phyloP scores from a whole-genome alignment of 1,139 yeast species.

The Arxiozyma telluris region DNA sequence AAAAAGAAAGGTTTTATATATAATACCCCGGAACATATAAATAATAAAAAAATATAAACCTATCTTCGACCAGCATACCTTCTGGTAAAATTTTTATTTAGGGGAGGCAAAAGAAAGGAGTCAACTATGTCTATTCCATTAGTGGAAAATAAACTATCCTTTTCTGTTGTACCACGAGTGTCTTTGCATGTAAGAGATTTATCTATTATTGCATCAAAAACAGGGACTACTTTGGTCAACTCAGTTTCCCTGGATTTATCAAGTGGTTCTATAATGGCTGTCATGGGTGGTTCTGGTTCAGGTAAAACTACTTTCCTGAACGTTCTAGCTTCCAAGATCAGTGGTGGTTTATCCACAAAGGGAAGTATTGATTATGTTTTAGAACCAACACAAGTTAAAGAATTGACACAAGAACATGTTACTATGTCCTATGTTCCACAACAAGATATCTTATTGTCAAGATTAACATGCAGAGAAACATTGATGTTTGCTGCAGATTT shows the following conservation, averaged over 20 bases:
- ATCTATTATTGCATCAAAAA: constrained; percentile 21
- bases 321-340: constrained; percentile 54
- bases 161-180: constrained; percentile 17
- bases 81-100: too few species aligned
- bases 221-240: constrained; percentile 15
- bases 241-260: constrained; percentile 22
- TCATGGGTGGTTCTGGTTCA: constrained; percentile 48
- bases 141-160: constrained; percentile 21
- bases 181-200: constrained; percentile 21
- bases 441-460: constrained; percentile 64
- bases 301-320: constrained; percentile 80
- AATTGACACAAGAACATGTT: constrained; percentile 8
- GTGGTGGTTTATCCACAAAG: constrained; percentile 34
- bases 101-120: too few species aligned
- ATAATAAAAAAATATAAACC: too few species aligned
- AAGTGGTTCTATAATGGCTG: constrained; percentile 27
- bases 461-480: constrained; percentile 64
- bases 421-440: constrained; percentile 62
- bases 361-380: constrained; percentile 29
- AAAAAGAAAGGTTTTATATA: too few species aligned
- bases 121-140: constrained; percentile 8
- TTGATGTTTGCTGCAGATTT: constrained; percentile 62
- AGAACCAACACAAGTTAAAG: constrained; percentile 8
- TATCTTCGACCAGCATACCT: too few species aligned
- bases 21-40: too few species aligned